These are phyloP conservation scores for Narthecium ossifragum DNA, from an alignment of 106 monocot genomes.

Conservation along the genomic window DNA sequence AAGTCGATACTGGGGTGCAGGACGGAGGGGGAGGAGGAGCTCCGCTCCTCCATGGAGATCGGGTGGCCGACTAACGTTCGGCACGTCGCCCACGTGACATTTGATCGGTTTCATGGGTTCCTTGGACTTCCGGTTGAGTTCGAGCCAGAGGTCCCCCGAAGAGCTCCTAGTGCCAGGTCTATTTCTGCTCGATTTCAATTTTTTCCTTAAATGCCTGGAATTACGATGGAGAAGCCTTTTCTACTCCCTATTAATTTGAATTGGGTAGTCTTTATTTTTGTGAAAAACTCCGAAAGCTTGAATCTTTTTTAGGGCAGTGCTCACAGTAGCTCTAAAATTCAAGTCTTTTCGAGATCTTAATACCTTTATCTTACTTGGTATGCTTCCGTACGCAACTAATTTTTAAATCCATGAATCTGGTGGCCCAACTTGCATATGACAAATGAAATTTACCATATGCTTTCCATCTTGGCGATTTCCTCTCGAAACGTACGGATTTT, in stretches of 20 bases:
- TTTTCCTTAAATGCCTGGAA: background rate
- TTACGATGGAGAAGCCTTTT: background rate
- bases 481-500: too few relatives aligned
- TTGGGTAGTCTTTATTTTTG: background rate
- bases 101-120: slow-evolving; percentile 69
- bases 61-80: slow-evolving; percentile 77
- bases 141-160: slow-evolving; percentile 54
- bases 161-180: slow-evolving; percentile 58
- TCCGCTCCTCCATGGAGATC: slow-evolving; percentile 60
- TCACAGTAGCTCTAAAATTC: too few relatives aligned
- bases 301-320: background rate
- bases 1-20: slow-evolving; percentile 44
- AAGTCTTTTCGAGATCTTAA: too few relatives aligned
- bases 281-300: background rate
- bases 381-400: too few relatives aligned
- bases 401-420: too few relatives aligned
- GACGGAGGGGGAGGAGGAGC: slow-evolving; percentile 39
- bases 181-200: background rate
- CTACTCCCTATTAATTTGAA: background rate
- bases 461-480: too few relatives aligned
- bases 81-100: slow-evolving; percentile 87
- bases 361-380: too few relatives aligned
- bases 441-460: too few relatives aligned
- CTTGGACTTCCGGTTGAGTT: slow-evolving; percentile 77
- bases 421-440: too few relatives aligned